Evolutionary conservation across 1,139 yeast genomes (phyloP).

Genomic region (Pichia sp.): DNA sequence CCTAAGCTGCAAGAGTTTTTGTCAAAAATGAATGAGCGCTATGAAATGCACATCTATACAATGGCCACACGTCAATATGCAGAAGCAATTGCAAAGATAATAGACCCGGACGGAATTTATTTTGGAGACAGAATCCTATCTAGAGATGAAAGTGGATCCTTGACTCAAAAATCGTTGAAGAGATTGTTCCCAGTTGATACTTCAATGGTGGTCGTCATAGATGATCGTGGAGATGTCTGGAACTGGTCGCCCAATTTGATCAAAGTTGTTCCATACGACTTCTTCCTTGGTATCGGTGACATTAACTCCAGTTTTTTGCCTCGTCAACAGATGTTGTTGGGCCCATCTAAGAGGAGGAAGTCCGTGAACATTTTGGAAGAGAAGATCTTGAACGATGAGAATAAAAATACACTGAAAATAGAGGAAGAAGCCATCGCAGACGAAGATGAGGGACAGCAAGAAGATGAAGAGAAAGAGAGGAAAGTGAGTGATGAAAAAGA

Average conservation of each 20-base stretch:
- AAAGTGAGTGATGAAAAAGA: conserved; percentile 4
- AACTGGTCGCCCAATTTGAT: conserved; percentile 90
- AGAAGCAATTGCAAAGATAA: conserved; percentile 76
- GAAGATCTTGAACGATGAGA: conserved; percentile 21
- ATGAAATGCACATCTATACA: conserved; percentile 92
- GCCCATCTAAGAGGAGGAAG: conserved; percentile 58
- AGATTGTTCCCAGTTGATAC: conserved; percentile 94
- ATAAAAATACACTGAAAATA: conserved; percentile 11
- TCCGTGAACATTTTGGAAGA: conserved; percentile 47
- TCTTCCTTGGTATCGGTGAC: conserved; percentile 96
- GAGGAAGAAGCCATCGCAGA: conserved; percentile 28
- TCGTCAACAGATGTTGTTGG: conserved; percentile 65
- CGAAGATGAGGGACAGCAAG: conserved; percentile 13
- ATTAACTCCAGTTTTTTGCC: conserved; percentile 92
- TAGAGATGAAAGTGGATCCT: conserved; percentile 90
- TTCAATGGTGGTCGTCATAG: conserved; percentile 93
- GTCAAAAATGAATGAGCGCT: conserved; percentile 50
- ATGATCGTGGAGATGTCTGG: conserved; percentile 99
- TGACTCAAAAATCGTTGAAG: conserved; percentile 82
- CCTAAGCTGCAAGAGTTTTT: conserved; percentile 81
- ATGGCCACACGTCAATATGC: conserved; percentile 99
- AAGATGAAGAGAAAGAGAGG: conserved; percentile 7
- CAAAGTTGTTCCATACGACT: conserved; percentile 91
- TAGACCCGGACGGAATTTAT: conserved; percentile 80
- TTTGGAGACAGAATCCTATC: conserved; percentile 90